Conservation (phyloP, 2,329 filamentous ascomycete genomes). For the Sclerotinia borealis region DNA sequence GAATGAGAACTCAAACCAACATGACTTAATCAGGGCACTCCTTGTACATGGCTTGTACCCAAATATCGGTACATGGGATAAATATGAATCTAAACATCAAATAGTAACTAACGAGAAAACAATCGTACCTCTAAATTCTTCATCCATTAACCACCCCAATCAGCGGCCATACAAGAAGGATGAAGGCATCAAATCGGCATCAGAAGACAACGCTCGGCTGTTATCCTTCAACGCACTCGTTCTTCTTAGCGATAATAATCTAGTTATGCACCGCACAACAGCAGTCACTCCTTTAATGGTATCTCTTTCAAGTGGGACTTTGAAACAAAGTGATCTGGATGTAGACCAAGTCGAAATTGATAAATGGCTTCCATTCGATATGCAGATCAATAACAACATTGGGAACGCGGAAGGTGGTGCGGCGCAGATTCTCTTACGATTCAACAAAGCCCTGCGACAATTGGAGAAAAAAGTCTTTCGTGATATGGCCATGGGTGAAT, state of each 20-base stretch:
- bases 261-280: conserved; percentile 9
- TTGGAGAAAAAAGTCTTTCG: background rate
- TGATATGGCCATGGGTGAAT: background rate
- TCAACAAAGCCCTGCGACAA: background rate
- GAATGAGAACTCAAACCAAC: conserved; percentile 41
- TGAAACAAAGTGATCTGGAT: background rate
- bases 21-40: conserved; percentile 42
- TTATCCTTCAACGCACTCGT: background rate
- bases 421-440: background rate
- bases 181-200: background rate
- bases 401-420: background rate
- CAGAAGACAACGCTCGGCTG: background rate
- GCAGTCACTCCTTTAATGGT: conserved; percentile 10
- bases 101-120: background rate
- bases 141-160: conserved; percentile 7
- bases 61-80: conserved; percentile 35
- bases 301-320: conserved; percentile 7
- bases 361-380: conserved; percentile 5
- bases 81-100: background rate
- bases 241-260: background rate
- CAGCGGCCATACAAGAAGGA: background rate
- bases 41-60: conserved; percentile 39
- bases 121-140: background rate
- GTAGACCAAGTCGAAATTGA: background rate
- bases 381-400: background rate